phyloP scores from a whole-genome alignment of 139 green algal species.

The Axilococcus clingmanii region DNA sequence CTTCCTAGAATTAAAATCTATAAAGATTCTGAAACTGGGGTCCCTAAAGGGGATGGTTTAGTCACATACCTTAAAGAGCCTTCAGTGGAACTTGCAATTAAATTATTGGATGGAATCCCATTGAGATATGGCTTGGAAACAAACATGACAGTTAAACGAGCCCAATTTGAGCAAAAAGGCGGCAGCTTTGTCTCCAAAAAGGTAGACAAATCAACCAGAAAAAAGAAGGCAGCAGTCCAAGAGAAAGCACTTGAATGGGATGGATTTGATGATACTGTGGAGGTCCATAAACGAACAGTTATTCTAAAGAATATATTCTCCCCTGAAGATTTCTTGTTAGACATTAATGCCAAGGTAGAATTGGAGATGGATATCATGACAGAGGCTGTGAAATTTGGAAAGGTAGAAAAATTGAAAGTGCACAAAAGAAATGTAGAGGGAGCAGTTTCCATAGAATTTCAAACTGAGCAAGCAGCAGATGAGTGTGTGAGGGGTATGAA shows the following conservation, averaged over 20 bases:
- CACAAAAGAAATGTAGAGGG: slow-evolving; percentile 71
- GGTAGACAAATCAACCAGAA: slow-evolving; percentile 25
- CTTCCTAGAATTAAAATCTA: slow-evolving; percentile 69
- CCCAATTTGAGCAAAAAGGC: slow-evolving; percentile 79
- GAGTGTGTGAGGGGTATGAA: slow-evolving; percentile 77
- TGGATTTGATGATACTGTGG: slow-evolving; percentile 82
- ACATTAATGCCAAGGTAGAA: slow-evolving; percentile 39
- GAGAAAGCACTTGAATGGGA: slow-evolving; percentile 66
- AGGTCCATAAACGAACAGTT: slow-evolving; percentile 68
- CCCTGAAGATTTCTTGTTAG: slow-evolving; percentile 53
- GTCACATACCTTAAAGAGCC: slow-evolving; percentile 83
- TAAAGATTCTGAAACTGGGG: slow-evolving; percentile 48
- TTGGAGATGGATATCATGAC: slow-evolving; percentile 71
- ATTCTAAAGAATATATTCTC: slow-evolving; percentile 83
- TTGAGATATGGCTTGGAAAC: slow-evolving; percentile 36
- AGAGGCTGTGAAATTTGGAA: slow-evolving; percentile 73
- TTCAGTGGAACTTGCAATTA: slow-evolving; percentile 63
- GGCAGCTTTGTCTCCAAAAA: slow-evolving; percentile 45
- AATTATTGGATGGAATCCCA: slow-evolving; percentile 59
- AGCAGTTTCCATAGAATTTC: slow-evolving; percentile 74
- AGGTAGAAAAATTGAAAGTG: slow-evolving; percentile 73
- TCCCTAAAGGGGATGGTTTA: slow-evolving; percentile 80
- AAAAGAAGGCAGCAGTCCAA: slow-evolving; percentile 42
- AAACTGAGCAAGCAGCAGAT: slow-evolving; percentile 47
- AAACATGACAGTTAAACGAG: slow-evolving; percentile 37